phyloP scores from a whole-genome alignment of 2,329 filamentous ascomycete genomes.

The Colletotrichum liaoningense region DNA sequence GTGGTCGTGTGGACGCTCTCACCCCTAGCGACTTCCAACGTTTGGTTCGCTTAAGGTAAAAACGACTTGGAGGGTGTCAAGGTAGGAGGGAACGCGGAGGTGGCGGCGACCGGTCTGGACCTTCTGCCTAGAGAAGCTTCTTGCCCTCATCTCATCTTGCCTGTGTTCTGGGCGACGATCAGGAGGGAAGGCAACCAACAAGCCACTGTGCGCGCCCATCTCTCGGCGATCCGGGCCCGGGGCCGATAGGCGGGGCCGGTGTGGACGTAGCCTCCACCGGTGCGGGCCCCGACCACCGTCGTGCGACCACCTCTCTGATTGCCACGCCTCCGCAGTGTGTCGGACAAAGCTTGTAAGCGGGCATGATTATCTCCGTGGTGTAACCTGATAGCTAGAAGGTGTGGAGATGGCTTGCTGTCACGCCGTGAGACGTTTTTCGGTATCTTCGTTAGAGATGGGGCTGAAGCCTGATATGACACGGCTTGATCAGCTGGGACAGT shows the following conservation, averaged over 20 bases:
- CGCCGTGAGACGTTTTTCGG: not conserved
- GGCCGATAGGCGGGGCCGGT: conserved; percentile 19
- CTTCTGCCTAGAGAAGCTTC: not conserved
- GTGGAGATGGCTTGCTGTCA: not conserved
- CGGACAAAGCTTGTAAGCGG: not conserved
- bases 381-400: not conserved
- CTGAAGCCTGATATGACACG: not conserved
- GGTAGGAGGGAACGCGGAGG: conserved; percentile 5
- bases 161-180: not conserved
- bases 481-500: not conserved
- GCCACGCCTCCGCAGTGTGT: not conserved
- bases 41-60: not conserved
- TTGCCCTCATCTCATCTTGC: not conserved
- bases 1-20: not conserved
- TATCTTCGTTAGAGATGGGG: not conserved
- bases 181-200: not conserved
- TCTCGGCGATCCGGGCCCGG: conserved; percentile 30
- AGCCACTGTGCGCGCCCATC: not conserved
- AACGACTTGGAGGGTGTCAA: not conserved
- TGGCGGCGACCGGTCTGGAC: conserved; percentile 21
- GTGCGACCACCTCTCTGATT: conserved; percentile 1
- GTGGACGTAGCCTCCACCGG: conserved; percentile 8
- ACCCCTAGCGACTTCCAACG: not conserved
- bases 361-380: not conserved
- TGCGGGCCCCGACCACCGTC: conserved; percentile 6